Conservation (phyloP, 495 filamentous ascomycete species). For the Aspergillus wentii region DNA sequence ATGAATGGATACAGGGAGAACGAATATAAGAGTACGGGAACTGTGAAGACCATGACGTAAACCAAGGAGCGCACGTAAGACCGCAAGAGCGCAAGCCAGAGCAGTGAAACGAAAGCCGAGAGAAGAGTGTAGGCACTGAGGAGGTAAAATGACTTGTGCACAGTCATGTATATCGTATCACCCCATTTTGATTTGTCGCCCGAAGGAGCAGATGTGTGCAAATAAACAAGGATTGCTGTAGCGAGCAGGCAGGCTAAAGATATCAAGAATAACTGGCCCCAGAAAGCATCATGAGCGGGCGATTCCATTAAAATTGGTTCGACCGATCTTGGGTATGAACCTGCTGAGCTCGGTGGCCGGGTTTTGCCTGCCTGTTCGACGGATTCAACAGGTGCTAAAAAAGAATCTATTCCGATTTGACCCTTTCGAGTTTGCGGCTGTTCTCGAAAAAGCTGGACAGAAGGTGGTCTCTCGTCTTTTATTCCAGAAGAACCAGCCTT, state of each 20-base stretch:
- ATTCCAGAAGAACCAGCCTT: conserved; percentile 55
- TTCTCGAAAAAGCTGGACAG: conserved; percentile 78
- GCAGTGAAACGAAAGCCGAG: conserved; percentile 76
- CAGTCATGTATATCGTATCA: conserved; percentile 89
- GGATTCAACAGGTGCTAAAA: conserved; percentile 44
- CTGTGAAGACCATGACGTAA: conserved; percentile 70
- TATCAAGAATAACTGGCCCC: conserved; percentile 87
- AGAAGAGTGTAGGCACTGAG: conserved; percentile 87
- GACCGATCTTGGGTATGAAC: conserved; percentile 33
- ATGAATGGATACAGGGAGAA: conserved; percentile 90
- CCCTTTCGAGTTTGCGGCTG: conserved; percentile 31
- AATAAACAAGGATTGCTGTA: conserved; percentile 78
- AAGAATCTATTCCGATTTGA: conserved; percentile 26
- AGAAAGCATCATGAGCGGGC: conserved; percentile 78
- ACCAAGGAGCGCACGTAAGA: conserved; percentile 81
- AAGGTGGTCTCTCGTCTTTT: conserved; percentile 67
- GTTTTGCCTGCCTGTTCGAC: conserved; percentile 32
- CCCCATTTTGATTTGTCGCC: conserved; percentile 61
- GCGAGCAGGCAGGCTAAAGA: conserved; percentile 76
- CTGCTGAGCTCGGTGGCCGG: conserved; percentile 38
- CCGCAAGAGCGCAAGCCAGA: conserved; percentile 86
- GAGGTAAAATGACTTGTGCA: conserved; percentile 82
- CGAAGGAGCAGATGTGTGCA: conserved; percentile 72
- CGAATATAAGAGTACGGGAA: conserved; percentile 77
- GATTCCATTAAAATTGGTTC: conserved; percentile 50